phyloP scores from a whole-genome alignment of 768 basidiomycete species.

The Tulasnella sp. region DNA sequence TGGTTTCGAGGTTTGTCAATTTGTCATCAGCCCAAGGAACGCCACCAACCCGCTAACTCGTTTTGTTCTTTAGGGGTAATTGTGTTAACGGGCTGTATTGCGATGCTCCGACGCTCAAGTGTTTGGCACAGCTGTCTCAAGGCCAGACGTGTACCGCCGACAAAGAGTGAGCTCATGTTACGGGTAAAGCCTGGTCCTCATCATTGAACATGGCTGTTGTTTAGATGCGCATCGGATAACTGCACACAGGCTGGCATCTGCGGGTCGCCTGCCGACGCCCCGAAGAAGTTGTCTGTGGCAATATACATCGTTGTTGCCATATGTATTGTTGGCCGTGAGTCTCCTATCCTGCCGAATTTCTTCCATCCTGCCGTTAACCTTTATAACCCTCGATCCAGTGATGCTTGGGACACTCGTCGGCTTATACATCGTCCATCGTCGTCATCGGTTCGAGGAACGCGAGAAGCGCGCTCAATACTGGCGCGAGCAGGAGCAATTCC shows the following conservation, averaged over 20 bases:
- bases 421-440: conserved; percentile 60
- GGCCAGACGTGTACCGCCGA: conserved; percentile 50
- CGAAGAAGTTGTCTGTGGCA: conserved; percentile 53
- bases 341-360: not conserved
- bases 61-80: conserved; percentile 42
- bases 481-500: conserved; percentile 76
- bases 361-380: not conserved
- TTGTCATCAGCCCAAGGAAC: not conserved
- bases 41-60: not conserved
- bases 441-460: conserved; percentile 62
- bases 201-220: not conserved
- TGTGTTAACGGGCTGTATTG: conserved; percentile 68
- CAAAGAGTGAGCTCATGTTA: conserved; percentile 34
- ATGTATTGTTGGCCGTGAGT: conserved; percentile 62
- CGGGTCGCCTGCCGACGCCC: conserved; percentile 46
- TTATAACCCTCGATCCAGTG: no score
- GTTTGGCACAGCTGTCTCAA: conserved; percentile 46
- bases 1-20: conserved; percentile 60
- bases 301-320: conserved; percentile 63
- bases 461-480: conserved; percentile 82
- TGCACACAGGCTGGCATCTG: conserved; percentile 55
- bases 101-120: conserved; percentile 47
- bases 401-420: conserved; percentile 61
- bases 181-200: not conserved
- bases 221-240: conserved; percentile 67